These are phyloP conservation scores for Sordariomycetes sp. DNA, from an alignment of 2,329 filamentous ascomycete species.

Conservation along the genomic window DNA sequence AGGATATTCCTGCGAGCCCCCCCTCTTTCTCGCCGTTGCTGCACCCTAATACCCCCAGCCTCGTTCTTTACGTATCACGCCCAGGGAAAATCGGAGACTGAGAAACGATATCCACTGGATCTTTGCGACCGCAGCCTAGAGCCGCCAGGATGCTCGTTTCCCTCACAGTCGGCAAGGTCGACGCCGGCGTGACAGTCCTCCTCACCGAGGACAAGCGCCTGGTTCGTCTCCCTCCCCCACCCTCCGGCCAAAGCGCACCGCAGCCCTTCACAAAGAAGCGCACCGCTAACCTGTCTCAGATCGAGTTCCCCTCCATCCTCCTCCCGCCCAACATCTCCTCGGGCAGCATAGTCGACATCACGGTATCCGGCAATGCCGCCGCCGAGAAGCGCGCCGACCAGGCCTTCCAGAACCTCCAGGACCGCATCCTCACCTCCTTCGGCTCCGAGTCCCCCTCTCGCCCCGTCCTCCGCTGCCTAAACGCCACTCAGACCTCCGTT, in stretches of 20 bases:
- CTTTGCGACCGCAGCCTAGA: background rate
- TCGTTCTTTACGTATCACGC: no score
- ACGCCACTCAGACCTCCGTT: conserved; percentile 95
- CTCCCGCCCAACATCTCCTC: conserved; percentile 90
- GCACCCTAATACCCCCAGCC: background rate
- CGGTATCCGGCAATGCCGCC: conserved; percentile 71
- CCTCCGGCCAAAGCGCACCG: no score
- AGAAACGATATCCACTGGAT: background rate
- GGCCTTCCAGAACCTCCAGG: conserved; percentile 75
- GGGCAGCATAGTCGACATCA: conserved; percentile 96
- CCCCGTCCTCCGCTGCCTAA: conserved; percentile 79
- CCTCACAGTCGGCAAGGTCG: conserved; percentile 96
- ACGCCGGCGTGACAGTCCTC: conserved; percentile 93
- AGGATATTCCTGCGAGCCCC: background rate
- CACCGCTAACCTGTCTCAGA: conserved; percentile 37
- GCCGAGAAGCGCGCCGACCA: conserved; percentile 65
- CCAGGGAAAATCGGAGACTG: background rate
- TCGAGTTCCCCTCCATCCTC: conserved; percentile 96
- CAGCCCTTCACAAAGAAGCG: background rate
- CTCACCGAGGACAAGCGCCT: conserved; percentile 94
- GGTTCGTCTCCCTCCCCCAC: conserved; percentile 30
- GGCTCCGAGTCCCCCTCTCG: conserved; percentile 64
- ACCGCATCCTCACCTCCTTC: conserved; percentile 76
- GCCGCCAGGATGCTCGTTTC: conserved; percentile 69
- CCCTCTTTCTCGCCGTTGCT: background rate